These are phyloP conservation scores for Betula pendula DNA, from an alignment of 306 rosid genomes.

Conservation along the genomic window DNA sequence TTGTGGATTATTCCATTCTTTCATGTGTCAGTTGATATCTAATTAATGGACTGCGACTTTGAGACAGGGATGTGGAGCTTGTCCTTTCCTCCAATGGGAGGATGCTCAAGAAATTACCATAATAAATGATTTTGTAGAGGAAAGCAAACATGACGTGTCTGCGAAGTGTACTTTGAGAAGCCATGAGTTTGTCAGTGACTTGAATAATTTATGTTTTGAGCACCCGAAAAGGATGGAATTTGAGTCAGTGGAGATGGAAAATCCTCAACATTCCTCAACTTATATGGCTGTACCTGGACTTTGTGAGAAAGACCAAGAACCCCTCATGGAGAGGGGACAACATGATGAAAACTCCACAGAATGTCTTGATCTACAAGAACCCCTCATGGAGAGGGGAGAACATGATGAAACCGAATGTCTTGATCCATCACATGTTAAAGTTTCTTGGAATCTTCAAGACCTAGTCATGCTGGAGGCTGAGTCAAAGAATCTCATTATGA, in stretches of 20 bases:
- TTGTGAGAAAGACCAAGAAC: constrained; percentile 3
- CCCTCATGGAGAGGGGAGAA: not conserved
- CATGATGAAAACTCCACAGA: no score
- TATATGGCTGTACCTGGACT: not conserved
- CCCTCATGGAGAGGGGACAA: not conserved
- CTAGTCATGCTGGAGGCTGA: not conserved
- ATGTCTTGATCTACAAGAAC: no score
- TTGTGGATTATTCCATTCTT: not conserved
- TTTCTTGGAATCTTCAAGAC: constrained; percentile 1
- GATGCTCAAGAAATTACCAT: not conserved
- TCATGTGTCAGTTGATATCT: not conserved
- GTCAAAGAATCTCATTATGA: not conserved
- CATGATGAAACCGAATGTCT: not conserved
- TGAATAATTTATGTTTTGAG: not conserved
- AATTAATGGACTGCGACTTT: not conserved
- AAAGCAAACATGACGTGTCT: not conserved
- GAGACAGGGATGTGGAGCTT: constrained; percentile 37
- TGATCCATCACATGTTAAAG: not conserved
- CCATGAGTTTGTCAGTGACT: not conserved
- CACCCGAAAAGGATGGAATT: not conserved
- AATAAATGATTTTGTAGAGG: not conserved
- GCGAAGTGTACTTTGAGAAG: not conserved
- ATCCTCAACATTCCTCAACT: not conserved
- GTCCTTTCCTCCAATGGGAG: constrained; percentile 7
- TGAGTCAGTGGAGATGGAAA: not conserved